A percentile compares a stretch with the other conserved stretches of the same genome.
Evolutionary conservation across 2,329 filamentous ascomycete genomes (phyloP).

Genomic region (Ceratocystis cacaofunesta): DNA sequence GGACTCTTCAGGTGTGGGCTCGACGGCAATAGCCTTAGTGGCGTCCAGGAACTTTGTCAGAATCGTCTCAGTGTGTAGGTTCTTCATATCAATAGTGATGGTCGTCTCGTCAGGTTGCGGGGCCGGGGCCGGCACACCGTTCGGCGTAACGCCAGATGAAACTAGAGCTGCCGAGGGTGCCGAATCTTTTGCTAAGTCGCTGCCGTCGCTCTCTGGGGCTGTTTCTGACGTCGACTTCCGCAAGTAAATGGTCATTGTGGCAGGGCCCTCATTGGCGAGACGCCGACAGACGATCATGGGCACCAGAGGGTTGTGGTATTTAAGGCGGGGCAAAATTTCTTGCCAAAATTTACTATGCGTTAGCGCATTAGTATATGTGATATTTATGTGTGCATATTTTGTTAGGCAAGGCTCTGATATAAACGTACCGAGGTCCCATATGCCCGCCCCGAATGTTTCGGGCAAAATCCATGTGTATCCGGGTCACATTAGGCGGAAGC

Average conservation of each 20-base stretch:
- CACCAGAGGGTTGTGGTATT: constrained; percentile 82
- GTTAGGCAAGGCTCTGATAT: constrained; percentile 18
- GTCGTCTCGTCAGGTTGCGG: constrained; percentile 35
- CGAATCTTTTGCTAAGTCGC: constrained; percentile 20
- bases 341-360: constrained; percentile 70
- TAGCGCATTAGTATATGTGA: not conserved
- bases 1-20: constrained; percentile 44
- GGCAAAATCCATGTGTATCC: constrained; percentile 62
- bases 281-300: constrained; percentile 70
- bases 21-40: constrained; percentile 44
- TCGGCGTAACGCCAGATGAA: constrained; percentile 34
- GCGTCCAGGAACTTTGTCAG: constrained; percentile 45
- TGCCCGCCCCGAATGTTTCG: constrained; percentile 48
- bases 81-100: constrained; percentile 48
- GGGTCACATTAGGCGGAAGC: constrained; percentile 59
- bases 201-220: not conserved
- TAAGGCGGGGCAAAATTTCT: constrained; percentile 65
- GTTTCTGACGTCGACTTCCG: constrained; percentile 26
- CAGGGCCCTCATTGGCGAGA: constrained; percentile 37
- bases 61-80: constrained; percentile 46
- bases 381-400: constrained; percentile 17
- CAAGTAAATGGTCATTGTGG: constrained; percentile 53
- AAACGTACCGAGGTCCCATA: constrained; percentile 52
- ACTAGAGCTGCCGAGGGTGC: constrained; percentile 26
- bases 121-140: constrained; percentile 30